Evolutionary conservation across 2,329 filamentous ascomycete genomes (phyloP), one percentile per base, ranked within the genome.

Genomic region (Talaromyces amestolkiae): DNA sequence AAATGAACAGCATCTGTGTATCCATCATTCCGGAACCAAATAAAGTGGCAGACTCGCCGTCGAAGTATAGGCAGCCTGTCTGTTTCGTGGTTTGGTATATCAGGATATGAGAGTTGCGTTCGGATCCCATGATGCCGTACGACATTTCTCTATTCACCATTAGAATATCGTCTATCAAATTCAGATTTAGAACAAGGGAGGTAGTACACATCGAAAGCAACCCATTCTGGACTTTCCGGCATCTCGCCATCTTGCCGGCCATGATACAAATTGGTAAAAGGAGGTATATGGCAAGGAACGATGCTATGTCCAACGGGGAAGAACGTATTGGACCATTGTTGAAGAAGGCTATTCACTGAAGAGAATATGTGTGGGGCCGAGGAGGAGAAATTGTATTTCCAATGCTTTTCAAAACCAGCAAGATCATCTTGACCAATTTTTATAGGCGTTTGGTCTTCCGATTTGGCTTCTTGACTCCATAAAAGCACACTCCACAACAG

Each of bases 251-350:
- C 80, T 67, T 72, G 73, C 49, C 82, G 73, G 13, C 82, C 83
- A 70, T 85, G 83, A 72, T 84, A 84, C 43, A 85, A 72, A 64
- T 81, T 76, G 10, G 82, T 84, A 66, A 79, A 80, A 13, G 80
- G 74, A 4, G 81, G 78, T 3, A 85, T 76, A 43, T 79, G 77
- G 67, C 80, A 81, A 3, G 81, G 78, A 0, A 79, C 80, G 60
- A 85, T 77, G 37, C 77, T 77, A 69, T 85, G 81, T 8, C 83
- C 83, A 67, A 81, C 81, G 9, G 82, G 81, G 58, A 83, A 84
- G 70, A 83, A 80, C 1, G 82, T 83, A 72, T 84, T 84, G 45
- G 79, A 74, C 79, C 80, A 83, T 73, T 84, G 81, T 65, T 83
- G 79, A 3, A 85, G 72, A 3, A 84, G 75, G 3, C 79, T 77